Percentiles rank a stretch among this genome's conserved stretches.
phyloP scores from a whole-genome alignment of 2,329 filamentous ascomycete species.

The Fusarium caatingaense region DNA sequence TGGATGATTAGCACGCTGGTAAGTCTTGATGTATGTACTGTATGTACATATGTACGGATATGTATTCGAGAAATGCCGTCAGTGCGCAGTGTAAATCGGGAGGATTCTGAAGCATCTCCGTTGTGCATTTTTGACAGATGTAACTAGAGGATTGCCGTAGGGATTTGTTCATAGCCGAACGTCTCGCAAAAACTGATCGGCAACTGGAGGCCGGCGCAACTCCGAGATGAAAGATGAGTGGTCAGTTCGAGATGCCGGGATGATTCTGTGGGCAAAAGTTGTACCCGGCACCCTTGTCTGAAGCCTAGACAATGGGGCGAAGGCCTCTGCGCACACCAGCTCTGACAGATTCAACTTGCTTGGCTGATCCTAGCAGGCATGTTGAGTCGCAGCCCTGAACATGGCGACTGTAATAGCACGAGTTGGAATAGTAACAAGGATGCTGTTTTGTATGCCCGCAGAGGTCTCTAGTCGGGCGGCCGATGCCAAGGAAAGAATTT shows the following conservation, averaged over 20 bases:
- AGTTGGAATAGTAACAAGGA: constrained; percentile 31
- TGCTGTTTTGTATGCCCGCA: background rate
- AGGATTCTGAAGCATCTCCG: constrained; percentile 29
- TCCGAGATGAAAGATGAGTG: constrained; percentile 37
- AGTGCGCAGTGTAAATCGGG: constrained; percentile 21
- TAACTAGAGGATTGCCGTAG: constrained; percentile 39
- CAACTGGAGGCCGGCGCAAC: constrained; percentile 32
- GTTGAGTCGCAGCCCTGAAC: constrained; percentile 39
- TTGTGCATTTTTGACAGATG: constrained; percentile 38
- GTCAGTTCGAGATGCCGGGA: constrained; percentile 21
- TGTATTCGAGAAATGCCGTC: constrained; percentile 12
- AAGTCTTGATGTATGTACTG: background rate
- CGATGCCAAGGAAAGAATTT: constrained; percentile 37
- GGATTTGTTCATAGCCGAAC: constrained; percentile 37
- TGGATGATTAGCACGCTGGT: background rate
- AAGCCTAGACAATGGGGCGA: constrained; percentile 26
- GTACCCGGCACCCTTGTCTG: constrained; percentile 14
- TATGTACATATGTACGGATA: background rate
- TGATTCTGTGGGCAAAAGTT: constrained; percentile 38
- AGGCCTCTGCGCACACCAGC: constrained; percentile 29
- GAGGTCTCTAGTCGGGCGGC: constrained; percentile 28
- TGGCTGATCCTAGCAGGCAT: constrained; percentile 39
- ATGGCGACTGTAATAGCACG: constrained; percentile 38
- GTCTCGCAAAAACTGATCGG: constrained; percentile 28
- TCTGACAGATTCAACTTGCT: constrained; percentile 33